A percentile compares a stretch with the other conserved stretches of the same genome.
Evolutionary conservation across 176 grass and related monocot species (phyloP).

Genomic region (Zea luxurians): DNA sequence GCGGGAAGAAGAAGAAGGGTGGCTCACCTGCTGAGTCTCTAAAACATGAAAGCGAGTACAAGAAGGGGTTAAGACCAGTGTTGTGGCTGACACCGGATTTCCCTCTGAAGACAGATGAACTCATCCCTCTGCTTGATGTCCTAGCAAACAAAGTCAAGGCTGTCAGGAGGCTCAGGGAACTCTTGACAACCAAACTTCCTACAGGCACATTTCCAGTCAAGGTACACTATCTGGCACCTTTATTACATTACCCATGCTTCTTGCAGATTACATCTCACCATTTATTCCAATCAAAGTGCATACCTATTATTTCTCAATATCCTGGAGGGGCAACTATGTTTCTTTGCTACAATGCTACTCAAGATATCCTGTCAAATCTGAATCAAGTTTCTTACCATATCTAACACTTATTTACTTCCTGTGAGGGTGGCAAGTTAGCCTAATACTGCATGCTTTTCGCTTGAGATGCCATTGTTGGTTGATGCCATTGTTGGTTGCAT

Average conservation of each 20-base stretch:
- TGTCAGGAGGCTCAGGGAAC: slow-evolving; percentile 88
- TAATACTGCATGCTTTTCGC: not conserved
- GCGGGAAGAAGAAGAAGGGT: slow-evolving; percentile 83
- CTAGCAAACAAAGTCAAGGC: slow-evolving; percentile 99
- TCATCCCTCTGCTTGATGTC: slow-evolving; percentile 91
- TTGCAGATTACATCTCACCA: not conserved
- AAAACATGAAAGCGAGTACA: slow-evolving; percentile 86
- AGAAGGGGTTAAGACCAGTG: slow-evolving; percentile 85
- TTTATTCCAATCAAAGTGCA: slow-evolving; percentile 18
- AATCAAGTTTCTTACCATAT: not conserved
- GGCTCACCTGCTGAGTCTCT: slow-evolving; percentile 43
- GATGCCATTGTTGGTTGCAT: not conserved
- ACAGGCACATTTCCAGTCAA: slow-evolving; percentile 91
- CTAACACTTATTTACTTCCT: not conserved
- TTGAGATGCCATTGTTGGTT: not conserved
- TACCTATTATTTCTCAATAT: slow-evolving; percentile 21
- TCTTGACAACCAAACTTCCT: slow-evolving; percentile 89
- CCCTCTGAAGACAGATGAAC: slow-evolving; percentile 91
- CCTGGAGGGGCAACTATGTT: not conserved
- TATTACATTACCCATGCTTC: not conserved
- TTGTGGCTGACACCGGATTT: slow-evolving; percentile 92
- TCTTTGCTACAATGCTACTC: not conserved
- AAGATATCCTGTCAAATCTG: not conserved
- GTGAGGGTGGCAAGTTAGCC: not conserved
- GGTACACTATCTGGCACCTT: slow-evolving; percentile 46